phyloP scores from a whole-genome alignment of 2,329 filamentous ascomycete genomes.

The Furcasterigmium furcatum region DNA sequence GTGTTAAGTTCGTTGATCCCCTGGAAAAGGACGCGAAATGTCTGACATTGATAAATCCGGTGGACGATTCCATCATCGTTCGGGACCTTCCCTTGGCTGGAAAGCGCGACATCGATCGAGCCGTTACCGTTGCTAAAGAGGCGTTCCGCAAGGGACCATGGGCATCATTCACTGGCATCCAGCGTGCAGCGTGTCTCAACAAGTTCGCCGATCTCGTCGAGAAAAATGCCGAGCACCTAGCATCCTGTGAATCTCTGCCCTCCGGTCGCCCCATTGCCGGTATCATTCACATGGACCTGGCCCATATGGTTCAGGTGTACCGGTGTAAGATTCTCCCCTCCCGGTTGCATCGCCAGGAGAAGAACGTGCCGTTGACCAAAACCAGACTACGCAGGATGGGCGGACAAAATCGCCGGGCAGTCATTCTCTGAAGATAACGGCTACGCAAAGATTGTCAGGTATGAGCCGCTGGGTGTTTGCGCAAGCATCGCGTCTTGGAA shows the following conservation, averaged over 20 bases:
- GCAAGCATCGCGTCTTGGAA: constrained; percentile 28
- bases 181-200: not conserved
- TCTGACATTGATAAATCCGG: not conserved
- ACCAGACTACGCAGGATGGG: constrained; percentile 68
- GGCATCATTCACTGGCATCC: not conserved
- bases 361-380: not conserved
- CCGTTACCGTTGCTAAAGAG: not conserved
- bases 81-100: not conserved
- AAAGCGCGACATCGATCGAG: not conserved
- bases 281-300: constrained; percentile 1
- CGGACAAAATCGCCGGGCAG: constrained; percentile 76
- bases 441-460: constrained; percentile 66
- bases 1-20: not conserved
- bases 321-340: not conserved
- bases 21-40: not conserved
- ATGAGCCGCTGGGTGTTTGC: constrained; percentile 77
- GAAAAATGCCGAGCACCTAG: constrained; percentile 1
- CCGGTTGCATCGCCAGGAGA: not conserved
- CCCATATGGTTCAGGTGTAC: not conserved
- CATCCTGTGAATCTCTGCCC: not conserved
- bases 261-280: not conserved
- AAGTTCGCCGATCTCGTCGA: constrained; percentile 1
- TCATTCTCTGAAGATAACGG: constrained; percentile 64
- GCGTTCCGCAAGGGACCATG: not conserved
- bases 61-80: not conserved